Conservation (phyloP, 306 rosid genomes). For the Malus sieversii region DNA sequence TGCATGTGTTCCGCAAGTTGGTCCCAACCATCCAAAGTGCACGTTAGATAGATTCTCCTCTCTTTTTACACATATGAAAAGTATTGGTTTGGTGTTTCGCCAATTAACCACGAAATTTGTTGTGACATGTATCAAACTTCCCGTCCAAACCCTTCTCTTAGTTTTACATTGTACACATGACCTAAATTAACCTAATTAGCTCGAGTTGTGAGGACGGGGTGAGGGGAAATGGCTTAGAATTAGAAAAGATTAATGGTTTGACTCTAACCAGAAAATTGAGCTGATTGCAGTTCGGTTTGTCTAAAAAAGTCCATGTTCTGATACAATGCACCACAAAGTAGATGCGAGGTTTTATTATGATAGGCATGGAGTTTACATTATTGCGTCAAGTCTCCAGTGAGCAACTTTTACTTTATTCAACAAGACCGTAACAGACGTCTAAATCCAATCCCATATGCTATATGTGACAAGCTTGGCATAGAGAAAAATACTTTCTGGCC, state of each 20-base stretch:
- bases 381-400: not conserved
- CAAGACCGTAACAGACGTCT: not conserved
- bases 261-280: not conserved
- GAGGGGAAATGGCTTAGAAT: too few relatives aligned
- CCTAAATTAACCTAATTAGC: too few relatives aligned
- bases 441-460: not conserved
- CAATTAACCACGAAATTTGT: not conserved
- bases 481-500: not conserved
- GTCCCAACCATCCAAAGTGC: constrained; percentile 1
- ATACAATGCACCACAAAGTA: not conserved
- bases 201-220: too few relatives aligned
- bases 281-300: accelerated
- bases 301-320: not conserved
- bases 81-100: not conserved
- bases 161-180: not conserved
- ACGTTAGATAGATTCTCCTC: not conserved
- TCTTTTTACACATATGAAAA: not conserved
- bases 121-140: not conserved
- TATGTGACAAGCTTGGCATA: not conserved
- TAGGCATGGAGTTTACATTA: not conserved
- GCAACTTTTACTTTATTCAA: not conserved
- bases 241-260: too few relatives aligned
- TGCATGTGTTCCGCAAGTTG: not conserved
- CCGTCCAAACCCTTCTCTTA: not conserved
- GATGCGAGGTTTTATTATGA: not conserved